Evolutionary conservation across 768 basidiomycete species (phyloP).

Genomic region (Guyanaporus albipodus): DNA sequence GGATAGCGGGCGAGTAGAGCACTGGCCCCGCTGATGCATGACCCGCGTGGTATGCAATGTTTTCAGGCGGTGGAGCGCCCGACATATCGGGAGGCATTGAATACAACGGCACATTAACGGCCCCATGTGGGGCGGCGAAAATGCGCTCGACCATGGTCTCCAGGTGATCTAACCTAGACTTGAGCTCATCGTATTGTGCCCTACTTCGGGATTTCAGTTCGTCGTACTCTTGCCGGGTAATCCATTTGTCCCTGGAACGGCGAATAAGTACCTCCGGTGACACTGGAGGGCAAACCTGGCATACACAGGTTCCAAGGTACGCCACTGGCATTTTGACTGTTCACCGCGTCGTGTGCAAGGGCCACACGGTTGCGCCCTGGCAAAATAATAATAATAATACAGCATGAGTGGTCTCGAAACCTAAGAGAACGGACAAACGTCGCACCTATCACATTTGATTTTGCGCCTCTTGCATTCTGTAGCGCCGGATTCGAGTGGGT

Average conservation of each 20-base stretch:
- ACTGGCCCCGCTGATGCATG: conserved; percentile 27
- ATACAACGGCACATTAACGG: conserved; percentile 29
- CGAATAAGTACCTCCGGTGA: conserved; percentile 9
- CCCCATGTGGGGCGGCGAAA: conserved; percentile 26
- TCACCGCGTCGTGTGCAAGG: conserved; percentile 80
- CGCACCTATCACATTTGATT: conserved; percentile 83
- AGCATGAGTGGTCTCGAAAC: conserved; percentile 15
- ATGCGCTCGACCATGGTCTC: conserved; percentile 49
- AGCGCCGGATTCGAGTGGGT: conserved; percentile 4
- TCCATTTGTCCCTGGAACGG: conserved; percentile 67
- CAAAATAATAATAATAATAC: conserved; percentile 31
- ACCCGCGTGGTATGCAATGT: conserved; percentile 25
- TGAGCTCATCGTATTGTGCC: conserved; percentile 50
- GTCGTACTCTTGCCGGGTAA: conserved; percentile 72
- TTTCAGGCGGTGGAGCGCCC: conserved; percentile 25
- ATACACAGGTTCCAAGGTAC: conserved; percentile 76
- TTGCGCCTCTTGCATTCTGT: conserved; percentile 83
- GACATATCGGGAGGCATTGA: conserved; percentile 30
- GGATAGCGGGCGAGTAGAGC: conserved; percentile 21
- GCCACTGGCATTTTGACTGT: conserved; percentile 79
- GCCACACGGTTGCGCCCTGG: conserved; percentile 76
- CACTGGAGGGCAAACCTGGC: conserved; percentile 25
- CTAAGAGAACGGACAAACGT: conserved; percentile 8
- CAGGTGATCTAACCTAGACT: conserved; percentile 57
- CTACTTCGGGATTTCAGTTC: conserved; percentile 56